Conservation (phyloP, 2,329 filamentous ascomycete genomes). For the Pseudogymnoascus sp. region DNA sequence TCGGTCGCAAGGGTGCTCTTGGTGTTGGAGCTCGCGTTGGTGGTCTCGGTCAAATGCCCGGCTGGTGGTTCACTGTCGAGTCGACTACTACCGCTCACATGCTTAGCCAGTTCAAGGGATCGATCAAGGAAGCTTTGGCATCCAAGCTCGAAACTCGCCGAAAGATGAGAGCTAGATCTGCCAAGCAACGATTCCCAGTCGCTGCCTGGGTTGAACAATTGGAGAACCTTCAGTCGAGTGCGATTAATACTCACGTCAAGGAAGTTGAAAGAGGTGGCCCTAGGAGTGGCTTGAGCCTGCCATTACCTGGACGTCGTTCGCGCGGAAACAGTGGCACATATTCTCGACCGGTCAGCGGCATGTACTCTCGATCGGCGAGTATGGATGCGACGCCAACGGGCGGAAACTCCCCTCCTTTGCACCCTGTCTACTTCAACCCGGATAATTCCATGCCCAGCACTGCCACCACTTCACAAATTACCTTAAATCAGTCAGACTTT, state of each 20-base stretch:
- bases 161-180: conserved; percentile 55
- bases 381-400: not conserved
- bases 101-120: conserved; percentile 55
- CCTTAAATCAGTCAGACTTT: not conserved
- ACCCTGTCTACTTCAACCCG: not conserved
- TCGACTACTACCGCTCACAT: conserved; percentile 54
- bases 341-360: conserved; percentile 2
- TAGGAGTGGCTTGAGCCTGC: not conserved
- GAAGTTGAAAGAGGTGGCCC: conserved; percentile 20
- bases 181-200: conserved; percentile 58
- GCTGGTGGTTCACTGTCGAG: conserved; percentile 63
- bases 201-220: conserved; percentile 58
- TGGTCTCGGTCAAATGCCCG: conserved; percentile 61
- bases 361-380: not conserved
- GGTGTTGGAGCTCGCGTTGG: conserved; percentile 59
- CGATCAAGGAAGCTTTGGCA: conserved; percentile 51
- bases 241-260: conserved; percentile 40
- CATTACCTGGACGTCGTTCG: not conserved
- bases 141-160: conserved; percentile 47
- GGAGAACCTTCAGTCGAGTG: conserved; percentile 50
- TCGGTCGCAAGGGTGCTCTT: conserved; percentile 58
- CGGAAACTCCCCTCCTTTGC: conserved; percentile 2
- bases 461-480: not conserved
- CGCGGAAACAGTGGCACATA: conserved; percentile 3
- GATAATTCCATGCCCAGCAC: not conserved